Conservation (phyloP, 2,329 filamentous ascomycete species). For the Alternaria sp. region DNA sequence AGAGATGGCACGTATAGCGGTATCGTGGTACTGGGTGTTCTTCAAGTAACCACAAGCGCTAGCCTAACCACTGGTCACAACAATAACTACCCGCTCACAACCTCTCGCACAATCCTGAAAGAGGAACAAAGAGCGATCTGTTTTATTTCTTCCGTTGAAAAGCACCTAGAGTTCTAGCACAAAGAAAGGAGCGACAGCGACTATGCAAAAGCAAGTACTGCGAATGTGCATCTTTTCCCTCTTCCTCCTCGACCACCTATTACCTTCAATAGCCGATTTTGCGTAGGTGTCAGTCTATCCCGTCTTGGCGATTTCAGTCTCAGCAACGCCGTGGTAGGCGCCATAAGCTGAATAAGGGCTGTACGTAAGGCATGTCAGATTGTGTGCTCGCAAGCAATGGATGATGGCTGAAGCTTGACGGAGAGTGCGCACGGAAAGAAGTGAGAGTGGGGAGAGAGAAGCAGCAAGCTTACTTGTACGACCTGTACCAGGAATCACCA, state of each 20-base stretch:
- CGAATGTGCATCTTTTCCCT: not conserved
- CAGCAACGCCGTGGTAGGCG: not conserved
- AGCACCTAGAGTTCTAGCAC: not conserved
- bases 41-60: not conserved
- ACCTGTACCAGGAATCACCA: not conserved
- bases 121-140: not conserved
- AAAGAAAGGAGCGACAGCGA: not conserved
- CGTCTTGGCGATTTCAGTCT: not conserved
- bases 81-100: not conserved
- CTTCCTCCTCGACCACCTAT: not conserved
- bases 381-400: not conserved
- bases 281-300: not conserved
- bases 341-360: constrained; percentile 2
- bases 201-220: not conserved
- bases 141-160: not conserved
- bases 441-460: not conserved
- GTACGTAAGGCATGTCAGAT: not conserved
- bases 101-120: not conserved
- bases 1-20: not conserved
- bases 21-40: not conserved
- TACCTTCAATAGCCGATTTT: not conserved
- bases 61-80: not conserved
- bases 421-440: not conserved
- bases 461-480: not conserved
- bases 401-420: not conserved